Evolutionary conservation across 495 filamentous ascomycete genomes (phyloP), one percentile per base, ranked within the genome.

Genomic region (Podospora australis): DNA sequence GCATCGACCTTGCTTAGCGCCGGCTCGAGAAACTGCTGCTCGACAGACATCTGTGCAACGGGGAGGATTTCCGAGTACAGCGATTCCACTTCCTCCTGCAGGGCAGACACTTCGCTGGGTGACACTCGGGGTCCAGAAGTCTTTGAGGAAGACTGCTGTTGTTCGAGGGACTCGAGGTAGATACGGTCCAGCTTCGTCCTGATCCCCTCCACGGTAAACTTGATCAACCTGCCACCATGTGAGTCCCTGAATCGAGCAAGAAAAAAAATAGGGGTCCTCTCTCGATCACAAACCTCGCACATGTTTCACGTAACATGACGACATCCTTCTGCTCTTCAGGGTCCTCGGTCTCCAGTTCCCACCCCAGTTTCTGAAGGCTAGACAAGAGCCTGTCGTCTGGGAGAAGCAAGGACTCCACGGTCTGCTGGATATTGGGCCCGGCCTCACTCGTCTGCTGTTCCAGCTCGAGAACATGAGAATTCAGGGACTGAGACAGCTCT

Each of bases 41-140:
- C 75, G 1, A 72, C 70, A 20, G 77, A 75, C 71, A 84, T 79
- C 49, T 83, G 77, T 2, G 80, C 75, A 25, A 84, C 68, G 2
- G 79, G 72, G 10, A 79, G 70, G 50, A 84, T 79, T 49, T 84
- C 81, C 0, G 78, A 71, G 48, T 81, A 81, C 3, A 84, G 59
- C 11, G 80, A 79, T 28, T 81, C 79, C 4, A 83, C 57, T 46
- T 84, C 81, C 32, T 76, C 71, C 55, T 80, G 70, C 19, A 83
- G 47, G 0, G 67, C 64, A 16, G 60, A 39, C n/a, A 72, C 61
- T 24, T 70, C 63, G 30, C 58, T 56, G n/a, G 48, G 22, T 13
- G 57, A 39, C 13, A 58, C 54, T 25, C 49, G 52, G 26, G 24
- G 41, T 13, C 39, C 49, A n/a, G n/a, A n/a, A n/a, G n/a, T n/a